Evolutionary conservation across 306 rosid genomes (phyloP), one percentile per base, ranked within the genome.

Genomic region (Casuarina cunninghamiana): DNA sequence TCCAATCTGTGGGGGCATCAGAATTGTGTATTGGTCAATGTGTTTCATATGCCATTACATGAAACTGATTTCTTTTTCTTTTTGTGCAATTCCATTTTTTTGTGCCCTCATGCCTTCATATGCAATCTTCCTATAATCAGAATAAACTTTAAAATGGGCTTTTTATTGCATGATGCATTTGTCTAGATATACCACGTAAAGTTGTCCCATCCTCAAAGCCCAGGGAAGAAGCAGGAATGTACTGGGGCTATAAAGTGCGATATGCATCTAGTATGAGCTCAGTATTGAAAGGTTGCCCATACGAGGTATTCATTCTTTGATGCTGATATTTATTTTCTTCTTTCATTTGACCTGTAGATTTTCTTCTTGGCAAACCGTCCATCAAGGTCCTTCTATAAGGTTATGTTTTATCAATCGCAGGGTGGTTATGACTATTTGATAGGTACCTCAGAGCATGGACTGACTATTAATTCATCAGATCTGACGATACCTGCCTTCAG

Each of bases 381-480:
- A n/a, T 5, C 38, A 54, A 26, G 38, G 60, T 49, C 53, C 43
- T 61, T 74, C 81, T 46, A 12, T 71, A 58, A 74, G 32, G 70
- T 68, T 54, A 53, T 80, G 26, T 79, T 73, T 65, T 75, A 54
- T 66, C n/a, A 55, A 71, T 74, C 75, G 35, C 88, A 95, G 99
- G 97, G 93, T 78, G 99, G 99, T 82, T 94, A 92, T 81, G 97
- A 94, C 84, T 87, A 84, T 84, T 76, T 86, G 81, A 88, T 95
- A 19, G 97, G 99, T 54, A 95, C 99, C 81, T 95, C 99, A n/a
- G 99, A 95, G 90, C 97, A 87, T 17, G 99, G 97, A 71, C 89
- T 68, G 69, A 77, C 86, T 78, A 77, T 88, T 19, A 91, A 80
- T 72, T 91, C 97, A 35, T 91, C 93, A 61, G 90, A 91, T 45